phyloP scores from a whole-genome alignment of 441 rosid species.

The Brassica balearica region DNA sequence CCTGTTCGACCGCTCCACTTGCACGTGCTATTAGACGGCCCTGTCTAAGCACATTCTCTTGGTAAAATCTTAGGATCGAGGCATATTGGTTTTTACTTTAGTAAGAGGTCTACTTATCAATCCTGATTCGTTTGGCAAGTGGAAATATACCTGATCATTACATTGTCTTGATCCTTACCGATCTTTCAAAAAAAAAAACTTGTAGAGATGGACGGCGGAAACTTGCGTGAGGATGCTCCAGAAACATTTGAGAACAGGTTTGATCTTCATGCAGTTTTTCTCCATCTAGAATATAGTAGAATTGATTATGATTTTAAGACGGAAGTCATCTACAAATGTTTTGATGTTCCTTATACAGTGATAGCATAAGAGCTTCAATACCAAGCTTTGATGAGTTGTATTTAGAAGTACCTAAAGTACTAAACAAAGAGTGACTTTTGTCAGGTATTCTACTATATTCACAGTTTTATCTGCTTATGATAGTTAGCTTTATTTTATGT shows the following conservation, averaged over 20 bases:
- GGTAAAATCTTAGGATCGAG: neutral
- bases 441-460: constrained; percentile 32
- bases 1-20: too few relatives aligned
- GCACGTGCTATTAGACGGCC: too few relatives aligned
- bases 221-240: constrained; percentile 72
- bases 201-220: constrained; percentile 61
- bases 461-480: too few relatives aligned
- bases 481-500: too few relatives aligned
- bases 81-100: neutral
- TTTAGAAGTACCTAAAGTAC: constrained; percentile 57
- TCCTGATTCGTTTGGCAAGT: neutral
- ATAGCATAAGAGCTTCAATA: constrained; percentile 60
- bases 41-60: neutral
- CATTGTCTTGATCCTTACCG: constrained; percentile 15
- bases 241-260: constrained; percentile 72
- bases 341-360: constrained; percentile 48
- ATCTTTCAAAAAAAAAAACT: constrained; percentile 5
- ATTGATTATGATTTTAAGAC: neutral
- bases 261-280: constrained; percentile 24
- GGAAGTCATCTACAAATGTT: neutral
- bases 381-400: constrained; percentile 76
- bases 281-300: neutral
- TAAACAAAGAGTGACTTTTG: constrained; percentile 66
- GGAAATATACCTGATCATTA: neutral
- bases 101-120: neutral